Conservation (phyloP, 2,329 filamentous ascomycete genomes). For the Pochonia chlamydosporia region DNA sequence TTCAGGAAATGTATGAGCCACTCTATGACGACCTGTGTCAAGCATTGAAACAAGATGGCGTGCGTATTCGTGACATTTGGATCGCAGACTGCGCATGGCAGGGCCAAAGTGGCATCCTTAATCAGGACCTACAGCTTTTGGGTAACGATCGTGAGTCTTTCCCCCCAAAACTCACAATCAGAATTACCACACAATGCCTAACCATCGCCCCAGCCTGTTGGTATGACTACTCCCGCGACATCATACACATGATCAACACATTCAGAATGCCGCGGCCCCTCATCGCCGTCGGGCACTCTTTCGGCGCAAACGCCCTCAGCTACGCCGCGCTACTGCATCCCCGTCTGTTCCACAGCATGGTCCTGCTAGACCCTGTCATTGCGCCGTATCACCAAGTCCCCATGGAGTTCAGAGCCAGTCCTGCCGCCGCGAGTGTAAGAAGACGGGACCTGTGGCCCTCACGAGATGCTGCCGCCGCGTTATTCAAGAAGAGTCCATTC, state of each 20-base stretch:
- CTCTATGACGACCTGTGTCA: conserved; percentile 78
- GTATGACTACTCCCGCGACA: conserved; percentile 79
- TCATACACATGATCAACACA: conserved; percentile 77
- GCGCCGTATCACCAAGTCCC: conserved; percentile 36
- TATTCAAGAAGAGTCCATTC: conserved; percentile 62
- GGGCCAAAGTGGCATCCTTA: conserved; percentile 71
- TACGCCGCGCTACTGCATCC: conserved; percentile 74
- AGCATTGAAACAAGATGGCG: conserved; percentile 48
- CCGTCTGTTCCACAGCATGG: conserved; percentile 66
- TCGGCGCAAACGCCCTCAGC: conserved; percentile 70
- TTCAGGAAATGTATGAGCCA: conserved; percentile 82
- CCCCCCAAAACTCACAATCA: not conserved
- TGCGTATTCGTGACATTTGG: conserved; percentile 78
- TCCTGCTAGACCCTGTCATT: conserved; percentile 84
- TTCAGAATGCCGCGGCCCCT: conserved; percentile 78
- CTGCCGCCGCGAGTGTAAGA: conserved; percentile 57
- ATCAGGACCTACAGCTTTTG: conserved; percentile 55
- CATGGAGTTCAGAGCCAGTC: conserved; percentile 27
- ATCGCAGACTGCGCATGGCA: conserved; percentile 87
- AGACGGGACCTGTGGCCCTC: conserved; percentile 82
- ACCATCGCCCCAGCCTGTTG: conserved; percentile 57
- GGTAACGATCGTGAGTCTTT: conserved; percentile 72
- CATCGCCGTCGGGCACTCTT: conserved; percentile 82
- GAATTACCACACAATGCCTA: not conserved
- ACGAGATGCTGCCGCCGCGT: conserved; percentile 57